Evolutionary conservation across 805 yeast genomes (phyloP).

Genomic region (Teunomyces atbi): DNA sequence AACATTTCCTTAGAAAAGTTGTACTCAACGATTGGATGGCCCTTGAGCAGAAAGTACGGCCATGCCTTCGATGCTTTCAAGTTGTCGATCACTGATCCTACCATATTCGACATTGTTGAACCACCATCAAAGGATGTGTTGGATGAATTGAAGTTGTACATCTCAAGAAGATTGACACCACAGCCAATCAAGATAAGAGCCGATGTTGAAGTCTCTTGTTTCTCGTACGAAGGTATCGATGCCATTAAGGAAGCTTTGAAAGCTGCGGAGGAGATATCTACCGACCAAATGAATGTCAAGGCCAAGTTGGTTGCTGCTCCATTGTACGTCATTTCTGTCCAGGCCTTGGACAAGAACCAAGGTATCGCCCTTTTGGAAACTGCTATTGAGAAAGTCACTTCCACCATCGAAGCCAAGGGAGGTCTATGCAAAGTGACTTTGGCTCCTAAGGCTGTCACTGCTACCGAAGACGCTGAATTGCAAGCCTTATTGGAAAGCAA

Average conservation of each 20-base stretch:
- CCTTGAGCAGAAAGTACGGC: constrained; percentile 90
- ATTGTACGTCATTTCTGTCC: constrained; percentile 87
- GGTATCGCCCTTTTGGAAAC: constrained; percentile 78
- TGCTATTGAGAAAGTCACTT: constrained; percentile 76
- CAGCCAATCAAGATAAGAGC: constrained; percentile 98
- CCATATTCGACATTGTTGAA: constrained; percentile 76
- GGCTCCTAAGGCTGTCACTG: constrained; percentile 99
- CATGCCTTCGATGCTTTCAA: constrained; percentile 98
- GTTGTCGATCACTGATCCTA: constrained; percentile 86
- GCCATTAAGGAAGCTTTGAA: constrained; percentile 88
- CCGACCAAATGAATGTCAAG: constrained; percentile 84
- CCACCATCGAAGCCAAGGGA: constrained; percentile 66
- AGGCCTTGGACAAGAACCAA: constrained; percentile 84
- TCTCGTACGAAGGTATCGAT: constrained; percentile 95
- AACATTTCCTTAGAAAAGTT: constrained; percentile 80
- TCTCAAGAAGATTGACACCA: constrained; percentile 92
- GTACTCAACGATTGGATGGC: constrained; percentile 95
- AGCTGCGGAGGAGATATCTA: constrained; percentile 81
- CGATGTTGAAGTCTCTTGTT: constrained; percentile 97
- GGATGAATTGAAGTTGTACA: constrained; percentile 83
- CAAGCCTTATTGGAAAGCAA: constrained; percentile 93
- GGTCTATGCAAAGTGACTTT: constrained; percentile 91
- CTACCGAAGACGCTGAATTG: constrained; percentile 96
- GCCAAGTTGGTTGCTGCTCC: constrained; percentile 98
- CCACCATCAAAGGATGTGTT: constrained; percentile 74